Evolutionary conservation across 1,284 basidiomycete genomes (phyloP), one percentile per base, ranked within the genome.

Genomic region (Ustilago shanxiensis): DNA sequence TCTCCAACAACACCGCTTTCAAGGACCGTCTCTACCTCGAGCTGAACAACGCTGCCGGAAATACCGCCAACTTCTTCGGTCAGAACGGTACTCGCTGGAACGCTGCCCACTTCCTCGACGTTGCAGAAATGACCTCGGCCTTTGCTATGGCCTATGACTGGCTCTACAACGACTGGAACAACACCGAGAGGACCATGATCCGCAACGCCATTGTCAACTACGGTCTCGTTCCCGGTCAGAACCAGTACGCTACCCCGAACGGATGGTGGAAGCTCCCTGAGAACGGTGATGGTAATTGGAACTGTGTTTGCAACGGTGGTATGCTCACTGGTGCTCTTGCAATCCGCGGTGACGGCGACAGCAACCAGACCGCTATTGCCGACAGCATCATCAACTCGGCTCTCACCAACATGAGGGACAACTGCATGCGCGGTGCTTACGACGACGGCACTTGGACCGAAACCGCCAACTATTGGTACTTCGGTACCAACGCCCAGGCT

Each of bases 301-400:
- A 98, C 87, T 98, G 96, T 85, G 94, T 98, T 72, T 95, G 92
- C 89, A 99, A 98, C 87, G 91, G 91, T 64, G 96, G 96, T 72
- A 88, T 99, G 77, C 93, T 93, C 26, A 87, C 98, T 83, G 97
- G 90, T 60, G 90, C 97, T 0, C 91, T 99, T 51, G 95, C 96
- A 50, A 94, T 99, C 82, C 88, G 94, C 20, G 80, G 76, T 54
- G 79, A 85, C 60, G 80, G 63, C 35, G 91, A 90, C 66, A 93
- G 95, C 65, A 95, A 98, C 83, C 90, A 90, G 14, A 92, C 92
- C 2, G 92, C 92, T 49, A 88, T 88, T 41, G 93, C 95, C 0
- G 83, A 89, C 72, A 87, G 90, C 68, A 81, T 83, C 60, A 88
- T 98, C 49, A 90, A 98, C 53, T 87, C 89, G 64, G 92, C 93